Base-by-base conservation (phyloP, 2,329 filamentous ascomycete species). In the Talaromyces sp. region DNA sequence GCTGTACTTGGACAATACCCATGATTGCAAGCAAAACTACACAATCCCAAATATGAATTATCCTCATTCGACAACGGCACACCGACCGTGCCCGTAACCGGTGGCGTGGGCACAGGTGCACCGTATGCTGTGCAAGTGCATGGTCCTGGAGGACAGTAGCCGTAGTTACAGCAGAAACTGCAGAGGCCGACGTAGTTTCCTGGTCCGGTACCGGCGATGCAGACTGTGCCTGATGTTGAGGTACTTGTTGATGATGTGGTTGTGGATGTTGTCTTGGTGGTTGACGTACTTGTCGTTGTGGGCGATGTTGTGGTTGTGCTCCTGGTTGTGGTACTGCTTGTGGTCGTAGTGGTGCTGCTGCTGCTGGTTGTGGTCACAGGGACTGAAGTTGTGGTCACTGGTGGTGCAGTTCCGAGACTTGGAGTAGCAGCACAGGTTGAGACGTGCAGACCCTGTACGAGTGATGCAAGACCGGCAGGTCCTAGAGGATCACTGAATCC, bases 11-110 rank as follows among this genome's bases (percentile, higher is more conserved):
- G 81, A 60, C 80, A 82, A 65, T 83, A 83, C 0, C 80, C 81
- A 68, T 82, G 78, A 65, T 76, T 78, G 54, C 81, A 83, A 13
- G 79, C 74, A 66, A 76, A 84, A 64, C 76, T 81, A 67, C 82
- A 83, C 16, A 84, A 74, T 0, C 80, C 81, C 45, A 76, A 67
- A 66, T 83, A 84, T 1, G 73, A 71, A 3, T 76, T 73, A 43
- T 72, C 72, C 50, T 73, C 68, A 0, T 67, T 65, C 2, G 63
- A 8, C 8, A 72, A 67, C n/a, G 72, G 71, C 1, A 67, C 3
- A 0, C 73, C 71, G 35, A 64, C 65, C 8, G 60, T 62, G 5
- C 70, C 72, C 1, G 70, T 72, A 3, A 63, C 65, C 0, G 72
- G 73, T 3, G 73, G 73, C 1, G 67, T 60, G 9, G 70, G 66